Base-by-base conservation (phyloP, 257 asterid genomes). In the Salvia hispanica region DNA sequence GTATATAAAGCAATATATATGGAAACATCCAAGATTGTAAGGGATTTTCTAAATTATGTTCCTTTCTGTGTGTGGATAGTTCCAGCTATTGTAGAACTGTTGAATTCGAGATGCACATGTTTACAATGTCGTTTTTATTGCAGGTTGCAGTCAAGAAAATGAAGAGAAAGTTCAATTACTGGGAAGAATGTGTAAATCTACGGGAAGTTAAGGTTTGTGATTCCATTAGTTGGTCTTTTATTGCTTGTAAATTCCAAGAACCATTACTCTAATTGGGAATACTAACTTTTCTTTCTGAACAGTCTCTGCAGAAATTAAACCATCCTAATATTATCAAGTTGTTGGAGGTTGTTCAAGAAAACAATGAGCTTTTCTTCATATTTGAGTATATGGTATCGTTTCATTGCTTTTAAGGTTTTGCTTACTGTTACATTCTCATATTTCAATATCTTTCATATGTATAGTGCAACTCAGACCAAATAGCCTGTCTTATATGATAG, bases 91-190 rank as follows among this genome's bases (percentile, higher is more conserved):
- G 37, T 34, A 5, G 37, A 34, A 34, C 37, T 34, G 5, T 34
- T 34, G 37, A 34, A 3, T 34, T 34, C 37, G 0, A 34, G 37
- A 34, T 34, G 37, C 37, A 34, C 37, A 3, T 34, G 37, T 34
- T 34, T 34, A 34, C 2, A 34, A 34, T 34, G 40, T 63, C 0
- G 8, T 28, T 16, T 64, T 15, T 44, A 28, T 69, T 76, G 61
- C 84, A 93, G 99, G 96, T 93, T 74, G 99, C 97, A 45, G 86
- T 88, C 13, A 93, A 93, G 76, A 93, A 82, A 80, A 90, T 93
- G 94, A 93, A 88, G 86, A 83, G 97, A 73, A 93, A 88, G 76
- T 88, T 79, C 71, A 84, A 83, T 74, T 78, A 72, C 66, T 88
- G 99, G 99, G 94, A 84, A 51, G 99, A 93, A 76, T 93, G 97